A percentile compares a stretch with the other conserved stretches of the same genome.
Evolutionary conservation across 2,329 filamentous ascomycete species (phyloP).

Genomic region (Aureobasidium subglaciale): DNA sequence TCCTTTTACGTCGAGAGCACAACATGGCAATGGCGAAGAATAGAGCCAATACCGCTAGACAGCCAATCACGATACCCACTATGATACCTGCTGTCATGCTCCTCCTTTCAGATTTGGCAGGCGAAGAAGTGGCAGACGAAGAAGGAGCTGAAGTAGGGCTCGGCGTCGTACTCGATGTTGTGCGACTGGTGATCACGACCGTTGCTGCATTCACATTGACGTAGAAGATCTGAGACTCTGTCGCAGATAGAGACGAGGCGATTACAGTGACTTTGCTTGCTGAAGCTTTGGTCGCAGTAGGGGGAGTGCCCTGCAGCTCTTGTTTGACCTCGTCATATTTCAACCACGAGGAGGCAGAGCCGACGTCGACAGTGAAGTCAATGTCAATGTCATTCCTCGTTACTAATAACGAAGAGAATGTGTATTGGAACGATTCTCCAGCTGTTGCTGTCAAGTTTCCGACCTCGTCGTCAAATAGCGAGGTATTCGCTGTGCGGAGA

Average conservation of each 20-base stretch:
- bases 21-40: slow-evolving; percentile 22
- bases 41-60: slow-evolving; percentile 24
- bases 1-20: slow-evolving; percentile 23
- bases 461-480: slow-evolving; percentile 39
- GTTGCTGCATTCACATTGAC: slow-evolving; percentile 28
- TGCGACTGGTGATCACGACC: neutral
- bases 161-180: neutral
- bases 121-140: slow-evolving; percentile 6
- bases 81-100: slow-evolving; percentile 21
- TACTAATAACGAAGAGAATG: slow-evolving; percentile 39
- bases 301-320: slow-evolving; percentile 44
- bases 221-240: slow-evolving; percentile 38
- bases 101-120: slow-evolving; percentile 1
- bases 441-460: slow-evolving; percentile 41
- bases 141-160: slow-evolving; percentile 18
- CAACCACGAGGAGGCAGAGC: slow-evolving; percentile 41
- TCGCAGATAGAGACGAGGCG: slow-evolving; percentile 16
- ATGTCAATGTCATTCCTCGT: slow-evolving; percentile 35
- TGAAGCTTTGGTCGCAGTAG: slow-evolving; percentile 32
- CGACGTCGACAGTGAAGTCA: slow-evolving; percentile 39
- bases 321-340: slow-evolving; percentile 39
- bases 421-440: slow-evolving; percentile 44
- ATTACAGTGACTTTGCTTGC: slow-evolving; percentile 37
- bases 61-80: slow-evolving; percentile 28
- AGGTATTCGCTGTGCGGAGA: slow-evolving; percentile 26